Base-by-base conservation (phyloP, 495 filamentous ascomycete species). In the Cladorrhinum samala region DNA sequence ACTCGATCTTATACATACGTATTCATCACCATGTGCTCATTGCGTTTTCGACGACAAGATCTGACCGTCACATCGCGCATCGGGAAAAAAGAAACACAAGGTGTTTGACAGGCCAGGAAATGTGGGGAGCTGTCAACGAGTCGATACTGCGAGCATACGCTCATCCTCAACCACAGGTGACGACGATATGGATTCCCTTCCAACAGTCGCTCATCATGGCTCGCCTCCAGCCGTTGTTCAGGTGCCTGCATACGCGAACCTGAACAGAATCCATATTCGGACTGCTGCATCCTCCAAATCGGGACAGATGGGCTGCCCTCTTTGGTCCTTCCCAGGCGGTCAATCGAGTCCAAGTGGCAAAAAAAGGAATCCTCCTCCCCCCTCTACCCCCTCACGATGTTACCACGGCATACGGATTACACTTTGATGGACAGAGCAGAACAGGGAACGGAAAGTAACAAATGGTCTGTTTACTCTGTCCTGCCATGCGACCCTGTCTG, bases 241-340 rank as follows among this genome's bases (percentile, higher is more conserved):
- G 24, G 42, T 45, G 42, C 42, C 42, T 45, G 42, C 42, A 45
- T 45, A 45, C 42, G 42, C 42, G 42, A 45, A 20, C 42, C 3
- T 33, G 2, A 23, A 14, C 21, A 33, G 30, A 47, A 25, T n/a
- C 45, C 23, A 16, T n/a, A 30, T 47, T 33, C 9, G 45, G 45
- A 47, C 45, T 27, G 20, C 14, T 33, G 24, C 21, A n/a, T 20
- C n/a, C 45, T 9, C 45, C 45, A 16, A 23, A 47, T 47, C n/a
- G 45, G 45, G 45, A 47, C 17, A 47, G 21, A 24, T 27, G 45
- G n/a, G 20, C 14, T 27, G 2, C n/a, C 14, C 9, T 16, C 21
- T 25, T 33, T 23, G 21, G 17, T n/a, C 24, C 23, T 24, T 47
- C 24, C 30, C 17, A 33, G 11, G 5, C 25, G n/a, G 20, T 14